These are phyloP conservation scores for Monilinia vaccinii-corymbosi DNA, from an alignment of 2,329 filamentous ascomycete genomes.

Conservation along the genomic window DNA sequence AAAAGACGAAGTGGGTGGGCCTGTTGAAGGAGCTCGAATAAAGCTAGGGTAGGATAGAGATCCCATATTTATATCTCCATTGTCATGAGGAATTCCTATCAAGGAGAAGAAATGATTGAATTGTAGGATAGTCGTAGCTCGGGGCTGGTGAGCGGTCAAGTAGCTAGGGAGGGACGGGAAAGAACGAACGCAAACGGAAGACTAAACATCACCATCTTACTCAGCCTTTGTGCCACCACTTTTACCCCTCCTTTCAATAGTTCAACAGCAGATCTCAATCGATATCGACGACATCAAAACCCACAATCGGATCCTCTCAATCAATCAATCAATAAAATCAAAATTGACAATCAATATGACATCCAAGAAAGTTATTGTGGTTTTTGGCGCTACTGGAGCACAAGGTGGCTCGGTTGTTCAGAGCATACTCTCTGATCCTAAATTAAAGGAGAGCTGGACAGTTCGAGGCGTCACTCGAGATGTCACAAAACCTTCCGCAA, in stretches of 20 bases:
- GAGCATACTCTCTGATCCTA: slow-evolving; percentile 39
- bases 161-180: neutral
- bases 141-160: neutral
- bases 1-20: neutral
- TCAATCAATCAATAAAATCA: no score
- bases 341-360: slow-evolving; percentile 17
- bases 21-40: no score
- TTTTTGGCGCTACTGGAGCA: slow-evolving; percentile 41
- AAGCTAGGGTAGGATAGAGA: neutral
- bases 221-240: neutral
- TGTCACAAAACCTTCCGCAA: slow-evolving; percentile 33
- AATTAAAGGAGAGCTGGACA: slow-evolving; percentile 32
- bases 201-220: neutral
- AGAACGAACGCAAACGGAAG: neutral
- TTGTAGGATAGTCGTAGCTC: neutral
- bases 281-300: neutral
- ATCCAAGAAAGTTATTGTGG: slow-evolving; percentile 34
- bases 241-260: neutral
- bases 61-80: no score
- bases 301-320: neutral
- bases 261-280: neutral
- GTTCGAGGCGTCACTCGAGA: slow-evolving; percentile 42
- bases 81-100: no score
- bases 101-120: neutral
- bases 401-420: slow-evolving; percentile 46